Percentiles rank a stretch among this genome's conserved stretches.
Evolutionary conservation across 306 rosid species (phyloP).

Genomic region (Castanea crenata): DNA sequence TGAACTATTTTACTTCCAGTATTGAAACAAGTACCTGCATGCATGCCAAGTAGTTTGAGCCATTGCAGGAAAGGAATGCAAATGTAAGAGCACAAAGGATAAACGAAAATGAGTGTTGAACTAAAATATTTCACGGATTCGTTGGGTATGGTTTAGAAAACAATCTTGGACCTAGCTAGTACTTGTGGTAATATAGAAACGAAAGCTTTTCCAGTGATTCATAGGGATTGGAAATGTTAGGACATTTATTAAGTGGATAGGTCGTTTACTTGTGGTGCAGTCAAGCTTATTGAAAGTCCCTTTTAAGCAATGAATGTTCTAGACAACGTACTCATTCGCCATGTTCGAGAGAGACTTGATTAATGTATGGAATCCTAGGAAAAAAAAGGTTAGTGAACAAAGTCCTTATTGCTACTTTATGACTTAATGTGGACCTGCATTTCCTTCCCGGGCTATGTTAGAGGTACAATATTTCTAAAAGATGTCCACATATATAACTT

Average conservation of each 20-base stretch:
- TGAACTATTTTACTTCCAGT: neutral
- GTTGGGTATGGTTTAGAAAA: too few species aligned
- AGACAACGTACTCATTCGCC: constrained; percentile 49
- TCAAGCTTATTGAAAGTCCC: constrained; percentile 31
- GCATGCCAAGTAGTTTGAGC: neutral
- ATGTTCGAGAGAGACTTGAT: constrained; percentile 22
- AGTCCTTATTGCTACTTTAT: constrained; percentile 17
- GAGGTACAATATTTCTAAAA: neutral
- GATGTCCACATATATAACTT: too few species aligned
- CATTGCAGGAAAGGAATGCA: neutral
- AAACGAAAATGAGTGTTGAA: neutral
- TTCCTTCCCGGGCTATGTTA: neutral
- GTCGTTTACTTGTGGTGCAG: constrained; percentile 25
- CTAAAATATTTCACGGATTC: neutral
- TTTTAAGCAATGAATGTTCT: constrained; percentile 39
- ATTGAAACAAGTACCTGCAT: constrained; percentile 6
- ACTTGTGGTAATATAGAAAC: neutral
- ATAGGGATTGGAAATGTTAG: constrained; percentile 6
- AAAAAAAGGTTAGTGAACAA: constrained; percentile 4
- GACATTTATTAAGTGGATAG: constrained; percentile 5
- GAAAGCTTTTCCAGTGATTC: neutral
- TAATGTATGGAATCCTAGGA: constrained; percentile 34
- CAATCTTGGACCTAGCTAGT: neutral
- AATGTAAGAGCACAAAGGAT: neutral
- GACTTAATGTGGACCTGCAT: constrained; percentile 7